Base-by-base conservation (phyloP, 2,329 filamentous ascomycete genomes). In the Fusarium incarnatum region DNA sequence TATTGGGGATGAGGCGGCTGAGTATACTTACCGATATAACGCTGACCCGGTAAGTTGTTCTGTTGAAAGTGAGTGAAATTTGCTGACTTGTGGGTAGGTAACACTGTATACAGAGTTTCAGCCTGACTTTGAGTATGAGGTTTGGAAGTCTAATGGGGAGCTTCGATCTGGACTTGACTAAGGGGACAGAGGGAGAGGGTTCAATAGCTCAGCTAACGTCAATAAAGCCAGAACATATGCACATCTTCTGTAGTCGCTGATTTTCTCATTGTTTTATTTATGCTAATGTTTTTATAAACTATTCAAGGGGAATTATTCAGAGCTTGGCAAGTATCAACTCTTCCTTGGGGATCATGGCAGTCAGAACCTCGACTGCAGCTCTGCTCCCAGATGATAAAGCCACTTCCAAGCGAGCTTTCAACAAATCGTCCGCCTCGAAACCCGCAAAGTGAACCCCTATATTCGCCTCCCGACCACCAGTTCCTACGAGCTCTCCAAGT, bases 1-100 rank as follows among this genome's bases (percentile, higher is more conserved):
- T 10, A 78, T 83, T 15, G 73, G 72, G 8, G 78, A 82, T 44
- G 79, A 83, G 47, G 80, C 80, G 67, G 82, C 82, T 5, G 76
- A 77, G 49, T 81, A 80, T 68, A 83, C 81, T 27, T 79, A 77
- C 66, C 73, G 75, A 42, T 73, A 77, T 15, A 77, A 78, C 42
- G 73, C 76, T 15, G 75, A 78, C 25, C 74, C 77, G 8, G 77
- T 78, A 55, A 60, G 71, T 68, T 41, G 4, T 37, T 18, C 2
- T 20, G 0, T 6, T 18, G 5, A 1, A 18, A 6, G 15, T 9
- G 6, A 6, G 5, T 11, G 2, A 8, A 3, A 2, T 18, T 34
- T 22, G n/a, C 62, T 63, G 13, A 64, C 15, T 2, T n/a, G 8
- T 49, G 5, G 15, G 40, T 27, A 78, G 75, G 76, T 77, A 57